These are phyloP conservation scores for Leccinum broughii DNA, from an alignment of 768 basidiomycete species.

Conservation along the genomic window DNA sequence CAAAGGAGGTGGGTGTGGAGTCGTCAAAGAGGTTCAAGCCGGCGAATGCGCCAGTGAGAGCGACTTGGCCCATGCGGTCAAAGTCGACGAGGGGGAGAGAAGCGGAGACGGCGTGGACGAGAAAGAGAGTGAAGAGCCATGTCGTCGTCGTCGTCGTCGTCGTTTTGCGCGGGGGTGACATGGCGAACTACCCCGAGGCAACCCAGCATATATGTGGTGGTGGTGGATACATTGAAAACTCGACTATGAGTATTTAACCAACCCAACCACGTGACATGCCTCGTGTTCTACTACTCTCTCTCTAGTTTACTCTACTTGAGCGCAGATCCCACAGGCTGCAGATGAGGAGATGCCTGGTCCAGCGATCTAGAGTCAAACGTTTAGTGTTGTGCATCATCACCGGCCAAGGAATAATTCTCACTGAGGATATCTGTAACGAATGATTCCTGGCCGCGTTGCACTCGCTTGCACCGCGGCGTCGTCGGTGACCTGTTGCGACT, in stretches of 20 bases:
- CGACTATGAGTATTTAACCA: conserved; percentile 6
- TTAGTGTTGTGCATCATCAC: conserved; percentile 1
- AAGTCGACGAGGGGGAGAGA: conserved; percentile 64
- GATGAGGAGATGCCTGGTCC: conserved; percentile 60
- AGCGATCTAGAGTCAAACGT: conserved; percentile 43
- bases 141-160: neutral
- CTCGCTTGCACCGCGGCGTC: conserved; percentile 43
- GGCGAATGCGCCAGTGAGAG: conserved; percentile 83
- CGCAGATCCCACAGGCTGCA: conserved; percentile 54
- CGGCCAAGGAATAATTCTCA: conserved; percentile 40
- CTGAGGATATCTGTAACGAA: conserved; percentile 74
- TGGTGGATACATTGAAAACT: neutral
- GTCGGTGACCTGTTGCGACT: conserved; percentile 41
- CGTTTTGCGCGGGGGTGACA: neutral
- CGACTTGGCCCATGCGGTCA: conserved; percentile 87
- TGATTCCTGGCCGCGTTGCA: conserved; percentile 47
- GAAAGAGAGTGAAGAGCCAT: conserved; percentile 30
- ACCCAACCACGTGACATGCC: conserved; percentile 25
- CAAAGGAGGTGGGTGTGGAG: conserved; percentile 55
- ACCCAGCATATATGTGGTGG: neutral
- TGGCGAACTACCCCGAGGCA: conserved; percentile 9
- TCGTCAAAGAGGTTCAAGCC: conserved; percentile 79
- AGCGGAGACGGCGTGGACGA: conserved; percentile 30
- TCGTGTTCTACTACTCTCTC: neutral
- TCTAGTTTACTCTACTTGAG: neutral